Evolutionary conservation across 495 filamentous ascomycete species (phyloP).

Genomic region (Xylaria grammica): DNA sequence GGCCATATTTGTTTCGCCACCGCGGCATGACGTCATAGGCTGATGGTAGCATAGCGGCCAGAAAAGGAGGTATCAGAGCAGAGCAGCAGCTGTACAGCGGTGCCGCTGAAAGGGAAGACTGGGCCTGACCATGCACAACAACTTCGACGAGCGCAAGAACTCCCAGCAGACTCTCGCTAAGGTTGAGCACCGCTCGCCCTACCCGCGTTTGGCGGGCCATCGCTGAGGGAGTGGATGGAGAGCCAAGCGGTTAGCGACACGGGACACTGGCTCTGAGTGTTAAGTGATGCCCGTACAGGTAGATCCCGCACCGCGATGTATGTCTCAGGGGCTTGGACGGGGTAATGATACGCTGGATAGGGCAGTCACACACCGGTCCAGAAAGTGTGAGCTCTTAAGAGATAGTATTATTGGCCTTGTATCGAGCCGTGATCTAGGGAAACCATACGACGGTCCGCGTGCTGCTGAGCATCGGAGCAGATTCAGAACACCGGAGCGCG

Average conservation of each 20-base stretch:
- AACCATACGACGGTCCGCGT: constrained; percentile 1
- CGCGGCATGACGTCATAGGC: too few species aligned
- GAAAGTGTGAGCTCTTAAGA: background rate
- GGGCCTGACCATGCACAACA: too few species aligned
- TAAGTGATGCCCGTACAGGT: constrained; percentile 1
- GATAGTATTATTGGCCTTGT: background rate
- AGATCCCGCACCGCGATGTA: constrained; percentile 6
- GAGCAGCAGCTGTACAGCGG: too few species aligned
- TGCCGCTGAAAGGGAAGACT: too few species aligned
- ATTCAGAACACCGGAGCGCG: background rate
- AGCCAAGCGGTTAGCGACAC: background rate
- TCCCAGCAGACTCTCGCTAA: constrained; percentile 7
- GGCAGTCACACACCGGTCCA: background rate
- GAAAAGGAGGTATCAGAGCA: too few species aligned
- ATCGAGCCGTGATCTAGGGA: background rate
- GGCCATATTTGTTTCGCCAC: too few species aligned
- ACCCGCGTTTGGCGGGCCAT: background rate
- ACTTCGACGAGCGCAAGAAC: too few species aligned
- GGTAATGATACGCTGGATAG: background rate
- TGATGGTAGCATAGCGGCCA: too few species aligned
- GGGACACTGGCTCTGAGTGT: background rate
- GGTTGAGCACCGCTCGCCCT: constrained; percentile 1
- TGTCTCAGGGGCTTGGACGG: background rate
- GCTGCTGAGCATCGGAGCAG: constrained; percentile 1
- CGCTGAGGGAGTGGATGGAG: background rate